Evolutionary conservation across 176 grass and related monocot genomes (phyloP).

Genomic region (Aegilops speltoides): DNA sequence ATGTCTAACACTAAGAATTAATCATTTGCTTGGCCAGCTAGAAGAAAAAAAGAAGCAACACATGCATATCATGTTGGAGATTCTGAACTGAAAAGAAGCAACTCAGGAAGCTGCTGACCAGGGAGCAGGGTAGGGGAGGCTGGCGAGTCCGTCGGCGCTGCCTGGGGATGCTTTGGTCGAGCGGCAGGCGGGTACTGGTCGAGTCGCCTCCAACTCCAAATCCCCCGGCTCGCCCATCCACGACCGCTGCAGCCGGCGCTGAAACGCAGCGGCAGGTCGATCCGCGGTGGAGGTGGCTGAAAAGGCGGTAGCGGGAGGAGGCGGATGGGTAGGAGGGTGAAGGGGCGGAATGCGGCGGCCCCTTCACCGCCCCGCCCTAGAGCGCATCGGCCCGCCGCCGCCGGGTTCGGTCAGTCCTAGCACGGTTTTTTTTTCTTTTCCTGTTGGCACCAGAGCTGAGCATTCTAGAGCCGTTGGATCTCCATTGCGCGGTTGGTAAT

Average conservation of each 20-base stretch:
- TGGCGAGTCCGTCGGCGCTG: neutral
- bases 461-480: neutral
- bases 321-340: neutral
- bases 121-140: neutral
- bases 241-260: neutral
- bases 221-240: neutral
- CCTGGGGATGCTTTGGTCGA: neutral
- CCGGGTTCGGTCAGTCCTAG: neutral
- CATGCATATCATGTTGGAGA: too few relatives aligned
- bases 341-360: neutral
- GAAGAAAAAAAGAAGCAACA: too few relatives aligned
- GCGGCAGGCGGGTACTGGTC: neutral
- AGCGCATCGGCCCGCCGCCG: too few relatives aligned
- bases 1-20: too few relatives aligned
- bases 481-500: neutral
- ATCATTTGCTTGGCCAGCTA: too few relatives aligned
- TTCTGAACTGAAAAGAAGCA: too few relatives aligned
- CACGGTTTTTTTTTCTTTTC: neutral
- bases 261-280: neutral
- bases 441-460: neutral
- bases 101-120: too few relatives aligned
- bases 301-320: neutral
- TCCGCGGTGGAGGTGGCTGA: neutral
- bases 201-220: neutral
- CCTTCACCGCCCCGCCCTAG: neutral